Base-by-base conservation (phyloP, 1,284 basidiomycete genomes). In the Chalciporus sp. region DNA sequence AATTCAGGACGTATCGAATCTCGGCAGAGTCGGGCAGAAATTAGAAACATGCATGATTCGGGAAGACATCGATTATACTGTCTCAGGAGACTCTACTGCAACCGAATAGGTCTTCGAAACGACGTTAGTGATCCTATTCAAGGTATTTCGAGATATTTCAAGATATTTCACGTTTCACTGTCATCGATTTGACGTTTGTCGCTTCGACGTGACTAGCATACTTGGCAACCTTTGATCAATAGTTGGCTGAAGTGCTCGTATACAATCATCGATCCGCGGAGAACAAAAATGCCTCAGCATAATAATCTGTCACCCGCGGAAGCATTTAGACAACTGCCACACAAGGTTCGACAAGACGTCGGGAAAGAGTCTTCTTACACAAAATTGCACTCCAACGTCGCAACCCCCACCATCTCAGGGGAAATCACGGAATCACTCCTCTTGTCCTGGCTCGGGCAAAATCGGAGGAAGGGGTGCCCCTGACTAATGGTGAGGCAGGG, bases 391-490 rank as follows among this genome's bases (percentile, higher is more conserved):
- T 23, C 23, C 23, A 23, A 39, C 37, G 8, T 37, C 6, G 16
- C 37, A 19, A 17, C 35, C 35, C n/a, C 35, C 10, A 26, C 31
- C 20, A 27, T 29, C 40, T 28, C 29, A 23, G 17, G 6, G 33
- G 39, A 26, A 31, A 12, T 31, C 9, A 11, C 12, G 11, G 4
- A 6, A 43, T 58, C 29, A 53, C 23, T 51, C 33, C 28, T 57
- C n/a, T 7, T 59, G 28, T 5, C 11, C 44, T 2, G 41, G 35
- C 2, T 65, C 64, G 12, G 43, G 31, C 1, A 44, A 26, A 14
- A 47, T 49, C 1, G 51, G 56, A 16, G 48, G 46, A 0, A 17
- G 19, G 12, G 63, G 52, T 31, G 65, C 47, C 4, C 39, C 64
- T 63, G 7, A 1, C 40, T 1, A 12, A 49, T 17, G 4, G 11